phyloP scores from a whole-genome alignment of 768 basidiomycete genomes.

The Rhizopogon vesiculosus region DNA sequence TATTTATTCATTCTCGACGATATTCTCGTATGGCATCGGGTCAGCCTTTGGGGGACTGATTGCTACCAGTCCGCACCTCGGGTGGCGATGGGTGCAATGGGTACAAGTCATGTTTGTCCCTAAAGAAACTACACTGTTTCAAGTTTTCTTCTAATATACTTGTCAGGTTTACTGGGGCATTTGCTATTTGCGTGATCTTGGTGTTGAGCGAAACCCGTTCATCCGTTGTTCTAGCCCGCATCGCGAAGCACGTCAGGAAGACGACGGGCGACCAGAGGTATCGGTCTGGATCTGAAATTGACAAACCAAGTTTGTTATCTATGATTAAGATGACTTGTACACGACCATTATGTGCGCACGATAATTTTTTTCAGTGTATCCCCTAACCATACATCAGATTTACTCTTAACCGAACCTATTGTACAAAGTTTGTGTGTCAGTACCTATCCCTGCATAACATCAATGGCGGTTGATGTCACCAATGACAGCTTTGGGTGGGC shows the following conservation, averaged over 20 bases:
- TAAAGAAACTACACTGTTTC: not conserved
- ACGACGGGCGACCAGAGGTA: conserved; percentile 58
- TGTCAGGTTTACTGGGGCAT: conserved; percentile 45
- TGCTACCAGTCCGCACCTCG: conserved; percentile 48
- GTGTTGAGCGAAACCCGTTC: conserved; percentile 71
- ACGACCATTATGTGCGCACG: conserved; percentile 59
- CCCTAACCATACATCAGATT: conserved; percentile 10
- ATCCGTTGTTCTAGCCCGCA: conserved; percentile 59
- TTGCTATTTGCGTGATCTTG: conserved; percentile 44
- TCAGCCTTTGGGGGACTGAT: conserved; percentile 62
- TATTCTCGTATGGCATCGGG: conserved; percentile 59
- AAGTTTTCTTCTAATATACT: not conserved
- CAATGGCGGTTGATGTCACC: not conserved
- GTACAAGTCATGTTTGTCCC: conserved; percentile 52
- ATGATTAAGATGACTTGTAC: conserved; percentile 67
- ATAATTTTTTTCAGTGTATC: not conserved
- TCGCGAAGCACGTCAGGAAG: conserved; percentile 63
- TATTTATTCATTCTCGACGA: conserved; percentile 52
- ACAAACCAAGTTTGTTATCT: conserved; percentile 44
- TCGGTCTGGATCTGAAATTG: conserved; percentile 60
- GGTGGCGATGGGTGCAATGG: conserved; percentile 86
- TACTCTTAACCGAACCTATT: conserved; percentile 50
- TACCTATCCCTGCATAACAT: not conserved
- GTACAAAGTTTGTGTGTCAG: conserved; percentile 68
- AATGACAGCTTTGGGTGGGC: conserved; percentile 53